phyloP scores from a whole-genome alignment of 768 basidiomycete species.

The Lactarius indigo region DNA sequence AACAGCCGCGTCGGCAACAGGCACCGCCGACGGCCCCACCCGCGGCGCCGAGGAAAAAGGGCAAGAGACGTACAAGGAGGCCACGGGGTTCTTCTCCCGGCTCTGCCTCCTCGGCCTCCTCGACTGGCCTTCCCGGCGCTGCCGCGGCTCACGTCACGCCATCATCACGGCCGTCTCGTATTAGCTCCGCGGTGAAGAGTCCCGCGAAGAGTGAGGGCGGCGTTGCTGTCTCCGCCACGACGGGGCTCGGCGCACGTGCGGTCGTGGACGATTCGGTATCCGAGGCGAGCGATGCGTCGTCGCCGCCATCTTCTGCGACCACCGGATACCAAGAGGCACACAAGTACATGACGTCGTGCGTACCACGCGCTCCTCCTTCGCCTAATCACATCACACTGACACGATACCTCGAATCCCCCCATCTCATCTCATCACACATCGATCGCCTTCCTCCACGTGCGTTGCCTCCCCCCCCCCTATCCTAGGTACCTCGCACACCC shows the following conservation, averaged over 20 bases:
- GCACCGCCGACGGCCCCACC: constrained; percentile 5
- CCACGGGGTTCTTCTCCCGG: neutral
- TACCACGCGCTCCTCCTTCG: constrained; percentile 24
- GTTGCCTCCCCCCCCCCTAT: constrained; percentile 5
- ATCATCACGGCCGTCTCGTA: neutral
- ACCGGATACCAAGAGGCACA: constrained; percentile 56
- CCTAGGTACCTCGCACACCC: constrained; percentile 53
- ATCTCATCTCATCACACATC: neutral
- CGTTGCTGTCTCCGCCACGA: neutral
- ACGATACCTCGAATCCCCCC: neutral
- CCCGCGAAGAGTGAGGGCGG: neutral
- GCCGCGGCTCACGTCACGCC: neutral
- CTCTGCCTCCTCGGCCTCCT: neutral
- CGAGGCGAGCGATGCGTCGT: constrained; percentile 33
- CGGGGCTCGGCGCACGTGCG: constrained; percentile 38
- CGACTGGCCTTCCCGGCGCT: neutral
- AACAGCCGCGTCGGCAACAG: neutral
- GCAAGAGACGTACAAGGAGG: neutral
- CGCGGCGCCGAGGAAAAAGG: neutral
- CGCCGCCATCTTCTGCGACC: constrained; percentile 16
- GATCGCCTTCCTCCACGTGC: neutral
- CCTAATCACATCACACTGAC: neutral
- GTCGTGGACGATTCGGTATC: constrained; percentile 54
- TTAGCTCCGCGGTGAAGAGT: neutral
- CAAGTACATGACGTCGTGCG: constrained; percentile 58